phyloP scores from a whole-genome alignment of 345 rosid genomes.

The Lagerstroemia speciosa region DNA sequence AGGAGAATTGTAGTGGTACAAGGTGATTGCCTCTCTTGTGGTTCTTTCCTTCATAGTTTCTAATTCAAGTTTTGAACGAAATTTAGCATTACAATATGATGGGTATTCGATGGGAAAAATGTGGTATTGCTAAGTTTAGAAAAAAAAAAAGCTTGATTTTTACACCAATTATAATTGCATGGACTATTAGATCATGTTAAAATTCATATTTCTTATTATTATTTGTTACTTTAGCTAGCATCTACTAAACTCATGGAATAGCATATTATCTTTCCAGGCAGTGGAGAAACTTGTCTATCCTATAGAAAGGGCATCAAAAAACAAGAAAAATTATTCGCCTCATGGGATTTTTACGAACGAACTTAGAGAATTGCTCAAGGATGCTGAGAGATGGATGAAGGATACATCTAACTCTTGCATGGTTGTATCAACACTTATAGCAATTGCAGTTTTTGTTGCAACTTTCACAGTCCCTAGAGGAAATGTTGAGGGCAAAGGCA shows the following conservation, averaged over 20 bases:
- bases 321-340: too few species aligned
- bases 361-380: not conserved
- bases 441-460: not conserved
- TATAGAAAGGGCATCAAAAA: fast-evolving
- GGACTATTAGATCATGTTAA: too few species aligned
- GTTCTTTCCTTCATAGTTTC: too few species aligned
- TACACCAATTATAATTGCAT: too few species aligned
- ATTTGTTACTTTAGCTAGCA: not conserved
- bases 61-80: slow-evolving; percentile 1
- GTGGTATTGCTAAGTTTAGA: too few species aligned
- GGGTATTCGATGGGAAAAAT: too few species aligned
- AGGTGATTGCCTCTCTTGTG: too few species aligned
- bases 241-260: too few species aligned
- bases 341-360: fast-evolving
- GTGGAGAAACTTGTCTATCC: not conserved
- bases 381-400: slow-evolving; percentile 12
- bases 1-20: slow-evolving; percentile 14
- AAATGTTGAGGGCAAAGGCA: fast-evolving
- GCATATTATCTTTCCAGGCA: not conserved
- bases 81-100: too few species aligned
- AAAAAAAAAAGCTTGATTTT: too few species aligned
- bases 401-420: slow-evolving; percentile 11
- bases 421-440: too few species aligned
- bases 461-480: slow-evolving; percentile 6
- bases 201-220: too few species aligned